Base-by-base conservation (phyloP, 768 basidiomycete species). In the Lactarius psammicola region DNA sequence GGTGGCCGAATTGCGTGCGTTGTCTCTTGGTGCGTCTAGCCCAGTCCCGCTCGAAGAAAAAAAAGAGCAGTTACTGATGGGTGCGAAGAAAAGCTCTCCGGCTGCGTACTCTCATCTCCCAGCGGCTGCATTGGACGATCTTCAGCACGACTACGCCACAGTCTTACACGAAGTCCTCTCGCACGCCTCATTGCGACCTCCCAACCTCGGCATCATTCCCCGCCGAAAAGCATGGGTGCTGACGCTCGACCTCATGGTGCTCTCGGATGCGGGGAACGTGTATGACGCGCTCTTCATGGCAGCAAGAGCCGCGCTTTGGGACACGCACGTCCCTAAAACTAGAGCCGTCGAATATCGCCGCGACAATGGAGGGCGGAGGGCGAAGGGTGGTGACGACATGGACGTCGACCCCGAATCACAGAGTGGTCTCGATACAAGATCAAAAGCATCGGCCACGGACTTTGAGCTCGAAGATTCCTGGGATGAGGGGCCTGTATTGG, bases 381-480 rank as follows among this genome's bases (percentile, higher is more conserved):
- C 66, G 69, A 6, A 73, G 71, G 72, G 72, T 31, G 71, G 72
- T 13, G 79, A 77, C 17, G 79, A 81, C 56, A 87, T 87, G 85
- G 85, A 90, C 69, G 76, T 85, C 4, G 86, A 89, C 65, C 74
- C 79, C 38, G 77, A 76, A 33, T 54, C 46, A 18, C 59, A 68
- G 3, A 87, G 86, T 68, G 81, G 85, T 2, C 83, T 90, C 46
- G 85, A 86, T 69, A 88, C 86, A 18, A 79, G 85, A 44, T 75
- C 81, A 38, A 75, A 78, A 42, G 74, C 73, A 28, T 75, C 75
- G 10, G 89, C 86, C 13, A 84, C 85, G 10, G 94, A 95, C 74
- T 95, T 95, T 70, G 94, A 95, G 76, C 80, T 95, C 26, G 82
- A 86, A 13, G 93, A 95, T 74, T 90, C 87, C 67, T 93, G 91